These are phyloP conservation scores for Pestalotiopsis sp. DNA, from an alignment of 2,329 filamentous ascomycete species.

Conservation along the genomic window DNA sequence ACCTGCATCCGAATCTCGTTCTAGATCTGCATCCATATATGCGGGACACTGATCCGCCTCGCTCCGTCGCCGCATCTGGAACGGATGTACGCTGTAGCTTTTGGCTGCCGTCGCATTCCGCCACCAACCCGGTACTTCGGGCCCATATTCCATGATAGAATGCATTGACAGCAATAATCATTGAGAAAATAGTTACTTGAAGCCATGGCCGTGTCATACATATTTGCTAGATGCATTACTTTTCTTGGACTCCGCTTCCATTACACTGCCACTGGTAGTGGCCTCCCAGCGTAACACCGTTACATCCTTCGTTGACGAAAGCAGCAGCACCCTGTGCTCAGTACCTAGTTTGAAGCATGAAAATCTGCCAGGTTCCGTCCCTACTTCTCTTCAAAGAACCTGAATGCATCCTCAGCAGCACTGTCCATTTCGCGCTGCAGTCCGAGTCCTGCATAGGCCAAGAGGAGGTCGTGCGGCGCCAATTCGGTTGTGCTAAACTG, in stretches of 20 bases:
- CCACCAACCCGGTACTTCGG: background rate
- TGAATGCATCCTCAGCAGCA: background rate
- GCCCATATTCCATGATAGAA: background rate
- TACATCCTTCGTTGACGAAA: background rate
- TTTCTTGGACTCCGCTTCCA: too few relatives aligned
- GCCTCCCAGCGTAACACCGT: background rate
- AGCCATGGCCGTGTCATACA: background rate
- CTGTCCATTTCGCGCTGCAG: background rate
- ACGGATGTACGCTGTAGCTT: background rate
- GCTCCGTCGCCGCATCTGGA: slow-evolving; percentile 19
- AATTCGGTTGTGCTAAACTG: background rate
- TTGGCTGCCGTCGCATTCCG: background rate
- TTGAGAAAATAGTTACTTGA: background rate
- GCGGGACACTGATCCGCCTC: slow-evolving; percentile 22
- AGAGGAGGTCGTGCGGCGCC: background rate
- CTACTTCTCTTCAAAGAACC: background rate
- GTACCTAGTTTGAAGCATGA: background rate
- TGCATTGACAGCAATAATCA: background rate
- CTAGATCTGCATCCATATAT: slow-evolving; percentile 27
- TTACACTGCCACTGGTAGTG: too few relatives aligned
- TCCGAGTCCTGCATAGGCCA: background rate
- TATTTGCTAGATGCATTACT: background rate
- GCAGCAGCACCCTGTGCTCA: background rate
- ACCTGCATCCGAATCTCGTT: too few relatives aligned
- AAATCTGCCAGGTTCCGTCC: background rate